Conservation (phyloP, 2,329 filamentous ascomycete species). For the Aspergillus tamarii region DNA sequence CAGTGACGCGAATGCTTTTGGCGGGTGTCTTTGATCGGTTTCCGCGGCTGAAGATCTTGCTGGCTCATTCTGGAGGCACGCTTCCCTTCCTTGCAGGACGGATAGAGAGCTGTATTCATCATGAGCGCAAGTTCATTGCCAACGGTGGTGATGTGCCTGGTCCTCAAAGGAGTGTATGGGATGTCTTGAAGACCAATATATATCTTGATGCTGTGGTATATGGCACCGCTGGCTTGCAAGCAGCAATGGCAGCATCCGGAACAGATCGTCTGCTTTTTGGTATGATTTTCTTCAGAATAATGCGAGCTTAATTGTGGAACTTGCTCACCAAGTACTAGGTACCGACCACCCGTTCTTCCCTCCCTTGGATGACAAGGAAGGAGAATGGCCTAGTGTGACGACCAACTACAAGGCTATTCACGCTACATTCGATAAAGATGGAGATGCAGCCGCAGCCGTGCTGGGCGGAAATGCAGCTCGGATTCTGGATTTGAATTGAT, state of each 20-base stretch:
- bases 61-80: slow-evolving; percentile 88
- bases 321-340: slow-evolving; percentile 29
- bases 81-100: slow-evolving; percentile 85
- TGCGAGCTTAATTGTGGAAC: background rate
- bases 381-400: slow-evolving; percentile 51
- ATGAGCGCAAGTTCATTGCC: slow-evolving; percentile 74
- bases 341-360: slow-evolving; percentile 53
- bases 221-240: slow-evolving; percentile 62
- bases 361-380: slow-evolving; percentile 38
- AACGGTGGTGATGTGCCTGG: slow-evolving; percentile 64
- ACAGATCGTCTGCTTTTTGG: slow-evolving; percentile 47
- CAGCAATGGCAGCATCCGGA: slow-evolving; percentile 73
- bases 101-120: slow-evolving; percentile 83
- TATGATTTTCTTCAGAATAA: slow-evolving; percentile 14
- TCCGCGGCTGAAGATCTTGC: slow-evolving; percentile 68
- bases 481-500: slow-evolving; percentile 41
- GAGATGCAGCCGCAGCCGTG: slow-evolving; percentile 37
- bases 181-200: slow-evolving; percentile 72
- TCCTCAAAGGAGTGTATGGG: slow-evolving; percentile 64
- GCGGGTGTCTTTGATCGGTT: slow-evolving; percentile 81
- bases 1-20: slow-evolving; percentile 84
- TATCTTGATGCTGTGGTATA: slow-evolving; percentile 74
- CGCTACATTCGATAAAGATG: slow-evolving; percentile 37
- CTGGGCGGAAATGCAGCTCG: slow-evolving; percentile 50
- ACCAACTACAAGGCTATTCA: slow-evolving; percentile 52